Base-by-base conservation (phyloP, 768 basidiomycete species). In the Amanita jacksonii region DNA sequence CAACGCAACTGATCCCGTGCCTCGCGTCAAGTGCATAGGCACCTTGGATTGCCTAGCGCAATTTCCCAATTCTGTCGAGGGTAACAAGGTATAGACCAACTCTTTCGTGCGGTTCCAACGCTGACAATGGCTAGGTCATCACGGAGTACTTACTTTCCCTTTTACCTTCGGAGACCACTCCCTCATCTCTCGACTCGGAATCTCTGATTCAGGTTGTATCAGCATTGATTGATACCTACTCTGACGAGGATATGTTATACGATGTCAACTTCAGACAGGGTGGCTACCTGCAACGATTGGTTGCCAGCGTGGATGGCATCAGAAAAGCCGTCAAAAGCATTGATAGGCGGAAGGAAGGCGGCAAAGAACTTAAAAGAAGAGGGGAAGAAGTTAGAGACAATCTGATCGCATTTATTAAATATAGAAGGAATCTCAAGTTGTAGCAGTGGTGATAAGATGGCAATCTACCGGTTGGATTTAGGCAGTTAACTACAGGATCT, bases 221-320 rank as follows among this genome's bases (percentile, higher is more conserved):
- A 10, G 85, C 85, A 19, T 66, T 96, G 35, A 86, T 96, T 46
- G 92, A 96, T 57, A 88, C 94, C 41, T 97, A 85, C 59, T 88
- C 91, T 3, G 92, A 97, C 62, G 92, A 97, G 62, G 70, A 62
- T 6, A 60, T 77, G 43, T 72, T 81, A 0, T 91, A 86, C 56
- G 92, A 97, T 57, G 56, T 77, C 46, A 88, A 88, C 58, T 92
- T 91, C 67, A 72, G 77, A 33, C 64, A 79, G 45, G 76, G 76
- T 0, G 57, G 62, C 10, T 85, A 73, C 55, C 62, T 84, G 0
- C 69, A 68, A 13, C 65, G 63, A 40, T 70, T 91, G 5, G 64
- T 61, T 10, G 69, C 65, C n/a, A 73, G 76, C 41, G 67, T 84
- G 8, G 81, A 81, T 34, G 73, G 73, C 9, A 59, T 87, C 22